These are phyloP conservation scores for Coelastrella sp. DNA, from an alignment of 139 green algal genomes.

Conservation along the genomic window DNA sequence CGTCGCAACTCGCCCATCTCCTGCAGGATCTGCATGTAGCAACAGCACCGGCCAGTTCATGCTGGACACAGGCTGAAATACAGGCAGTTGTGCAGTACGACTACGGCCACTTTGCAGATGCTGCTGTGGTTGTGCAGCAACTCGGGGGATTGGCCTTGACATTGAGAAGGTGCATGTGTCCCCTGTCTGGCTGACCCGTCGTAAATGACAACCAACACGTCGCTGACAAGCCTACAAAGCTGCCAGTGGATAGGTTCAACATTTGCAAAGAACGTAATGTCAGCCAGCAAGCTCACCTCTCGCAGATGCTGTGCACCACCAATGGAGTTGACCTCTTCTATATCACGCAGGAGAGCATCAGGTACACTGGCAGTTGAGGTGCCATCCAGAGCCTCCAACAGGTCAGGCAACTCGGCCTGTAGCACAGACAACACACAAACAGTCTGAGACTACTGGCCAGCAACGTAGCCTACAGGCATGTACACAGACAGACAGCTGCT, in stretches of 20 bases:
- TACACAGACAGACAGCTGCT: too few relatives aligned
- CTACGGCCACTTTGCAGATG: too few relatives aligned
- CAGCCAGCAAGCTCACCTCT: conserved; percentile 53
- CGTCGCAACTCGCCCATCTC: conserved; percentile 80
- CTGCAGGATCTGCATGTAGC: conserved; percentile 59
- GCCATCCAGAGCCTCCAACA: conserved; percentile 73
- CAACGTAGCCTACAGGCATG: too few relatives aligned
- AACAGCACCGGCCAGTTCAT: background rate
- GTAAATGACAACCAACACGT: too few relatives aligned
- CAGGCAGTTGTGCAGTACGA: too few relatives aligned
- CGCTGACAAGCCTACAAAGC: too few relatives aligned
- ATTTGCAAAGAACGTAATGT: too few relatives aligned
- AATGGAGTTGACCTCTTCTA: conserved; percentile 83
- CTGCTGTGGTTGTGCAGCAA: background rate
- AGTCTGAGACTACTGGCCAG: too few relatives aligned
- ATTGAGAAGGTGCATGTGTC: too few relatives aligned
- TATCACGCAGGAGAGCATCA: conserved; percentile 79
- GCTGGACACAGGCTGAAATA: too few relatives aligned
- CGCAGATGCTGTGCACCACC: conserved; percentile 82
- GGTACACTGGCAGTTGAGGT: conserved; percentile 67
- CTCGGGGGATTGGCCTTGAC: background rate
- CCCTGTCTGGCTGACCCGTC: too few relatives aligned
- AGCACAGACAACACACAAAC: background rate
- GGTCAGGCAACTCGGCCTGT: conserved; percentile 68
- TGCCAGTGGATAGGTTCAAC: too few relatives aligned